phyloP scores from a whole-genome alignment of 345 rosid genomes.

The Turritis glabra region DNA sequence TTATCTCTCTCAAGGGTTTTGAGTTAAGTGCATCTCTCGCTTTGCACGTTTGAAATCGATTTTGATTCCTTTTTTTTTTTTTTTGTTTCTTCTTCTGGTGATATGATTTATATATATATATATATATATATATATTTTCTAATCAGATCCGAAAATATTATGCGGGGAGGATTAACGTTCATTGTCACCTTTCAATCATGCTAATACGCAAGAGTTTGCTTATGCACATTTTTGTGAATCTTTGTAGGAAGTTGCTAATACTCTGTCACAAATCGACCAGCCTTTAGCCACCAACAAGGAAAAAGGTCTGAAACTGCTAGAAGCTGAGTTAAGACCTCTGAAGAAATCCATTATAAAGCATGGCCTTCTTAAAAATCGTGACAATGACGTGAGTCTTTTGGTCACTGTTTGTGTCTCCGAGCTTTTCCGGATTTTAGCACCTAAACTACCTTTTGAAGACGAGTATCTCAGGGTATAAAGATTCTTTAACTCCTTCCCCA shows the following conservation, averaged over 20 bases:
- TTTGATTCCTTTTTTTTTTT: neutral
- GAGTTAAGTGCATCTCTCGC: neutral
- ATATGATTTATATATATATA: neutral
- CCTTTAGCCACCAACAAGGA: constrained; percentile 45
- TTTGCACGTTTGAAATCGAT: neutral
- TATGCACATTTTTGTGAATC: neutral
- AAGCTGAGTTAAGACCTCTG: constrained; percentile 52
- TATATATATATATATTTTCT: neutral
- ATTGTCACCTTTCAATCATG: neutral
- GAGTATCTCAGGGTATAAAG: constrained; percentile 59
- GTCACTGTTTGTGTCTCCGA: constrained; percentile 76
- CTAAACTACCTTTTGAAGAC: constrained; percentile 79
- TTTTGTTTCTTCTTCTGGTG: neutral
- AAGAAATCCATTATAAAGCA: constrained; percentile 62
- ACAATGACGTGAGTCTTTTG: constrained; percentile 73
- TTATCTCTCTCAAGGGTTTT: neutral
- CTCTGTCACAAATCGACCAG: constrained; percentile 68
- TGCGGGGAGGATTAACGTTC: neutral
- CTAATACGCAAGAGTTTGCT: constrained; percentile 8
- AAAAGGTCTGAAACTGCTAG: constrained; percentile 40
- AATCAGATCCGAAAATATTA: too few species aligned
- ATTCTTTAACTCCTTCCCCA: neutral
- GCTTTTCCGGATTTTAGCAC: constrained; percentile 76
- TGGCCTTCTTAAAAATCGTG: constrained; percentile 56
- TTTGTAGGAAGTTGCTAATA: constrained; percentile 68